phyloP scores from a whole-genome alignment of 176 grass and related monocot genomes.

The Oryza rufipogon region DNA sequence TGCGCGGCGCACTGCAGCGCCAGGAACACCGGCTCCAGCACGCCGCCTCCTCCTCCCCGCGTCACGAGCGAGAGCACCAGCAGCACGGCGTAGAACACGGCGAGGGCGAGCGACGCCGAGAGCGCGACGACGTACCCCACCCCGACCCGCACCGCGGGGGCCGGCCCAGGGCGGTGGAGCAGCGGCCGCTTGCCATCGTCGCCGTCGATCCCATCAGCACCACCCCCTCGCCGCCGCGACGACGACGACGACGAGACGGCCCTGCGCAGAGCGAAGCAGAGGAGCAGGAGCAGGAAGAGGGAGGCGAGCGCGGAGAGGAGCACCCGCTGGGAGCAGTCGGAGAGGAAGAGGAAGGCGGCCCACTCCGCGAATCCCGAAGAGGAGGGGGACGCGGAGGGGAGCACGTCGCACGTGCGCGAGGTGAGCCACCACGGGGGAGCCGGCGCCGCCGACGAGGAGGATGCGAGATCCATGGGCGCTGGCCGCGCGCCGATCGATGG shows the following conservation, averaged over 20 bases:
- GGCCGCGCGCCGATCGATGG: background rate
- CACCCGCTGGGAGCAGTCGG: constrained; percentile 67
- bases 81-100: constrained; percentile 53
- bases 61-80: constrained; percentile 34
- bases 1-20: constrained; percentile 69
- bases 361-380: constrained; percentile 39
- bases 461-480: constrained; percentile 27
- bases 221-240: background rate
- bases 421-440: constrained; percentile 55
- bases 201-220: background rate
- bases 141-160: constrained; percentile 16
- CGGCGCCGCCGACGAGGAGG: background rate
- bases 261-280: constrained; percentile 35
- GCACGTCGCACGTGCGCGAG: constrained; percentile 21
- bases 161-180: constrained; percentile 1
- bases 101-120: constrained; percentile 43
- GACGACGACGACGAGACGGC: background rate
- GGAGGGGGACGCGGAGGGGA: background rate
- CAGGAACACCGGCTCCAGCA: constrained; percentile 57
- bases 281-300: constrained; percentile 54
- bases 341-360: constrained; percentile 75
- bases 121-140: constrained; percentile 58
- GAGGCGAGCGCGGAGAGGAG: constrained; percentile 52
- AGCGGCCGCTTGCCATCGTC: constrained; percentile 58
- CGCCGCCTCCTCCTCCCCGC: background rate